These are phyloP conservation scores for Microsporum audouinii DNA, from an alignment of 2,329 filamentous ascomycete species.

Conservation along the genomic window DNA sequence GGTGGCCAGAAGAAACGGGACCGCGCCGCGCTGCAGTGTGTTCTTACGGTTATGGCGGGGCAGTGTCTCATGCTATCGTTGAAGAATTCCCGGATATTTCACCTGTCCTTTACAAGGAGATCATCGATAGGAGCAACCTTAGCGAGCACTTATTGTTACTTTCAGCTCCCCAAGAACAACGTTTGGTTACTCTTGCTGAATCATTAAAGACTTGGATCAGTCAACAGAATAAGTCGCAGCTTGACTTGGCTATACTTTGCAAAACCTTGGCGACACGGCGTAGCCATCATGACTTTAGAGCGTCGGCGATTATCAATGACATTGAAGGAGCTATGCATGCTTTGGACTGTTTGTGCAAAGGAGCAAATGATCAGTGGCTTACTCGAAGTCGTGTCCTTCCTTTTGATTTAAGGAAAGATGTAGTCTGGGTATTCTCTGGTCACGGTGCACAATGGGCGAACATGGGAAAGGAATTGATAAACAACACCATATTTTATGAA, in stretches of 20 bases:
- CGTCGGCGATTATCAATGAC: not conserved
- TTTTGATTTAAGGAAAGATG: not conserved
- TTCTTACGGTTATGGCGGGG: constrained; percentile 16
- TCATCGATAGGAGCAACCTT: not conserved
- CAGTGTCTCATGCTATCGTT: constrained; percentile 11
- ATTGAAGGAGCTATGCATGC: not conserved
- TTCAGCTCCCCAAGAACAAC: constrained; percentile 2
- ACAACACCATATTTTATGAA: not conserved
- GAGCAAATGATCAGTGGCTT: not conserved
- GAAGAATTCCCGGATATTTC: not conserved
- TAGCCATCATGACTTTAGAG: not conserved
- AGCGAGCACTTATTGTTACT: not conserved
- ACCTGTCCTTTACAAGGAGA: not conserved
- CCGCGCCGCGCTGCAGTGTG: constrained; percentile 14
- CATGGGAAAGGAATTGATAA: constrained; percentile 9
- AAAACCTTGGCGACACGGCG: not conserved
- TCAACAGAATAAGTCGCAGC: not conserved
- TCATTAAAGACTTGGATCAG: not conserved
- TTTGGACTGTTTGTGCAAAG: not conserved
- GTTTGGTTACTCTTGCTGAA: not conserved
- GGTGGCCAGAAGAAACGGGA: constrained; percentile 17
- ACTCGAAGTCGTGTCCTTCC: not conserved
- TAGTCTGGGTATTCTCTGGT: constrained; percentile 14
- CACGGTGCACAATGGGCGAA: constrained; percentile 14
- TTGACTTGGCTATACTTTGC: not conserved